Conservation (phyloP, 129 eudicot species). For the Silybum marianum region DNA sequence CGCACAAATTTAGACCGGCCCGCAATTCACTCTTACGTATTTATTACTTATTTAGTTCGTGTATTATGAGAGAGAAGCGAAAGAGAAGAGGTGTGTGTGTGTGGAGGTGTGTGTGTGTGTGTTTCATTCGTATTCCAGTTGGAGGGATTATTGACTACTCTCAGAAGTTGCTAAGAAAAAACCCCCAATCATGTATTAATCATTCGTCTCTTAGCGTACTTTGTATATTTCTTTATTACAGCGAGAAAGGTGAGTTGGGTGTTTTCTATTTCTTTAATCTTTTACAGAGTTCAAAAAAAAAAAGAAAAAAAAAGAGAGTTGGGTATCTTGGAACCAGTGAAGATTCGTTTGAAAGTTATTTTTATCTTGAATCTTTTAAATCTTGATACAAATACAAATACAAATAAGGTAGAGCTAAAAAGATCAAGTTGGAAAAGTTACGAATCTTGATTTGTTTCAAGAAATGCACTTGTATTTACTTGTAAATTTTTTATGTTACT, state of each 20-base stretch:
- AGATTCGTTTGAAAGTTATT: conserved; percentile 21
- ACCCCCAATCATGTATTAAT: conserved; percentile 11
- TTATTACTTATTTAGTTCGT: not conserved
- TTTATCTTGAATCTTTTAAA: conserved; percentile 3
- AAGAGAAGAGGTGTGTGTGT: conserved; percentile 1
- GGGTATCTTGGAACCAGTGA: conserved; percentile 43
- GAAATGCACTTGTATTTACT: not conserved
- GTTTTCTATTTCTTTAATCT: conserved; percentile 7
- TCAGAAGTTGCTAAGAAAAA: conserved; percentile 35
- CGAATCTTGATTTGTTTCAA: conserved; percentile 24
- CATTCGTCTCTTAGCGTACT: conserved; percentile 20
- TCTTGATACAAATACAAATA: conserved; percentile 28
- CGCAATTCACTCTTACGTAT: conserved; percentile 20
- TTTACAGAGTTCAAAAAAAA: not conserved
- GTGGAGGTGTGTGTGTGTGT: not conserved
- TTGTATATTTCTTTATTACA: conserved; percentile 18
- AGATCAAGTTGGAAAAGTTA: conserved; percentile 18
- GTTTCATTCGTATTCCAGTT: conserved; percentile 24
- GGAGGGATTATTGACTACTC: conserved; percentile 3
- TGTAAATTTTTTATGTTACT: conserved; percentile 4
- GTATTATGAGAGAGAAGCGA: conserved; percentile 25
- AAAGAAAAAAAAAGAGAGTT: conserved; percentile 25
- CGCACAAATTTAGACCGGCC: conserved; percentile 18
- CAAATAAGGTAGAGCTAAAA: conserved; percentile 9
- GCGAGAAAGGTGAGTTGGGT: conserved; percentile 9